Evolutionary conservation across 345 rosid species (phyloP).

Genomic region (Euphorbia lathyris): DNA sequence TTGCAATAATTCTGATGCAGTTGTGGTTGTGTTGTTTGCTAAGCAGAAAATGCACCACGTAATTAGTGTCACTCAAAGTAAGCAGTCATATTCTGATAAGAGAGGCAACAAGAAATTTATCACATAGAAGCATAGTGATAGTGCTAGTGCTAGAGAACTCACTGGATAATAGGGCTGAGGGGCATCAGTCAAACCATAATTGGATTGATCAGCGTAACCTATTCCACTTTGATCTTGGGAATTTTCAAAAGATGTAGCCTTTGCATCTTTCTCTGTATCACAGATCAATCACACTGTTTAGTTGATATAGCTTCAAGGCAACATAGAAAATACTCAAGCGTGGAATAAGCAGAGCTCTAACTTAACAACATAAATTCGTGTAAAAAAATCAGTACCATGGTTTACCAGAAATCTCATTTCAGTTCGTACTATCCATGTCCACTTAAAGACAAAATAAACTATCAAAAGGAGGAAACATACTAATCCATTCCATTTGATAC

Average conservation of each 20-base stretch:
- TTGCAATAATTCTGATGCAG: constrained; percentile 45
- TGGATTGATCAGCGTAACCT: constrained; percentile 32
- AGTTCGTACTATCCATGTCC: not conserved
- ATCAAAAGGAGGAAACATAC: not conserved
- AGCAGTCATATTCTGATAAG: constrained; percentile 7
- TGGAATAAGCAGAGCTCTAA: not conserved
- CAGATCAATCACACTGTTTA: constrained; percentile 6
- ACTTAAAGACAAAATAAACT: not conserved
- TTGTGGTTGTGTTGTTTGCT: constrained; percentile 41
- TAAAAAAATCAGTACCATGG: not conserved
- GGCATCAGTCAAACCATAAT: constrained; percentile 29
- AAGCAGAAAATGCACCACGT: constrained; percentile 10
- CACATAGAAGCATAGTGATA: constrained; percentile 3
- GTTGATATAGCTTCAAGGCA: constrained; percentile 1
- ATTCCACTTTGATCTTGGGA: constrained; percentile 37
- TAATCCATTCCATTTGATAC: not conserved
- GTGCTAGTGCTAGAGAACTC: constrained; percentile 9
- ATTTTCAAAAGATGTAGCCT: constrained; percentile 31
- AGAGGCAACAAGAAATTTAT: not conserved
- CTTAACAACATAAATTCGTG: not conserved
- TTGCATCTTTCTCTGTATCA: constrained; percentile 52
- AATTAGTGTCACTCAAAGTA: constrained; percentile 9
- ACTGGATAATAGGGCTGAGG: constrained; percentile 52
- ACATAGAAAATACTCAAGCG: not conserved
- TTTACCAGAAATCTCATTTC: too few relatives aligned